Base-by-base conservation (phyloP, 768 basidiomycete species). In the Ramaria rubella region DNA sequence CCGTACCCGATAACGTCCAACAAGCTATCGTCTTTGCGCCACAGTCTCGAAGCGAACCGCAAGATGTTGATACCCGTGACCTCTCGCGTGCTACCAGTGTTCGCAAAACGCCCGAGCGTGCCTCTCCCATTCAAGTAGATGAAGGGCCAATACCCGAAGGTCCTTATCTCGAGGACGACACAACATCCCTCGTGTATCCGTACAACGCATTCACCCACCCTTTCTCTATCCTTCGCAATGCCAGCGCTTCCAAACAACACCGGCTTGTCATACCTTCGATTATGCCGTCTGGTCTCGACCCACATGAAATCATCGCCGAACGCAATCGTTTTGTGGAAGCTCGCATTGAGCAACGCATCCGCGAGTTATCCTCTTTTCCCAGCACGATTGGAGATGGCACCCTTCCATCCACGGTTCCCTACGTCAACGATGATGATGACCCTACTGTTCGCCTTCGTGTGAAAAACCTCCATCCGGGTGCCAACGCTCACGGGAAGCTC, bases 181-280 rank as follows among this genome's bases (percentile, higher is more conserved):
- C 80, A 52, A 76, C 81, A 57, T 93, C 91, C 0, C 81, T 82
- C 38, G 85, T 94, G 58, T 93, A 94, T 64, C 94, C 94, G 2
- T 94, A 94, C 75, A 95, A 95, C 68, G 86, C 94, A 19, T 94
- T 83, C 67, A 78, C 81, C 27, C 82, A 93, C 63, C 94, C 94
- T 12, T 60, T 67, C 3, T 58, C 67, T 24, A 66, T 65, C 38
- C 87, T 94, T 68, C 83, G 87, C 36, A 74, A 78, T 24, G 61
- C 80, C 29, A 85, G 82, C 62, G 81, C 84, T 1, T 86, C 86
- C 27, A 84, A 86, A 31, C 75, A 90, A 27, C 89, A 91, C 65
- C 80, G 88, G 3, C 79, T 92, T 23, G 73, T 97, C 42, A 78
- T 98, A 19, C 96, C 96, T 0, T 88, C 88, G 6, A 73, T 97